Evolutionary conservation across 805 yeast genomes (phyloP).

Genomic region (Scheffersomyces lignosus): DNA sequence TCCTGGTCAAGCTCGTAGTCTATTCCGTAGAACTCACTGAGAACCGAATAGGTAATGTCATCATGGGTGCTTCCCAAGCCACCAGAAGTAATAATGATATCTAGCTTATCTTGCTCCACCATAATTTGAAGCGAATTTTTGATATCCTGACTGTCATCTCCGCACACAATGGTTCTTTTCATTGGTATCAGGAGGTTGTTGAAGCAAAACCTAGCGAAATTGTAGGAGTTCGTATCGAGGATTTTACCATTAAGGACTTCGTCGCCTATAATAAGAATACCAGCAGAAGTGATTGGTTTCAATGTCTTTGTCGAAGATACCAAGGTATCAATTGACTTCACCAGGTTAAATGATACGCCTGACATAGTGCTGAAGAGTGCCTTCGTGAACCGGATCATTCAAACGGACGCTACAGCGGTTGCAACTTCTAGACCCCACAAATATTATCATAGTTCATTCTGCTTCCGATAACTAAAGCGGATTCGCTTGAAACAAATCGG

Average conservation of each 20-base stretch:
- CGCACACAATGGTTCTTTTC: conserved; percentile 66
- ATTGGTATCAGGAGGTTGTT: conserved; percentile 60
- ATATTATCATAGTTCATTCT: no score
- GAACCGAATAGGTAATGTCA: conserved; percentile 76
- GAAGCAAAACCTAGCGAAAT: conserved; percentile 72
- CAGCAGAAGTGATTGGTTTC: conserved; percentile 36
- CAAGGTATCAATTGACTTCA: not conserved
- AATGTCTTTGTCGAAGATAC: not conserved
- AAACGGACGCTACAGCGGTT: no score
- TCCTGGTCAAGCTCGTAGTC: conserved; percentile 52
- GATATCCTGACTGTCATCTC: conserved; percentile 73
- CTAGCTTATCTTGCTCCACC: conserved; percentile 46
- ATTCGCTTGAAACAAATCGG: no score
- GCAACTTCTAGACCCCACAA: no score
- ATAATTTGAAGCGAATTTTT: conserved; percentile 50
- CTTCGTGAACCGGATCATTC: no score
- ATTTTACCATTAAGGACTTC: conserved; percentile 88
- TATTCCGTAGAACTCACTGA: conserved; percentile 64
- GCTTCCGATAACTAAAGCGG: no score
- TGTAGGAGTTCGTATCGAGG: conserved; percentile 71
- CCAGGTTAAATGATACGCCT: not conserved
- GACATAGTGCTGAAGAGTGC: no score
- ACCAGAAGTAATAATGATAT: conserved; percentile 69
- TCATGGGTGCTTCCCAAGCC: conserved; percentile 89
- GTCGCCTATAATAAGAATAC: conserved; percentile 74